Base-by-base conservation (phyloP, 108 stramenopile species). In the Epithemia pelagica region DNA sequence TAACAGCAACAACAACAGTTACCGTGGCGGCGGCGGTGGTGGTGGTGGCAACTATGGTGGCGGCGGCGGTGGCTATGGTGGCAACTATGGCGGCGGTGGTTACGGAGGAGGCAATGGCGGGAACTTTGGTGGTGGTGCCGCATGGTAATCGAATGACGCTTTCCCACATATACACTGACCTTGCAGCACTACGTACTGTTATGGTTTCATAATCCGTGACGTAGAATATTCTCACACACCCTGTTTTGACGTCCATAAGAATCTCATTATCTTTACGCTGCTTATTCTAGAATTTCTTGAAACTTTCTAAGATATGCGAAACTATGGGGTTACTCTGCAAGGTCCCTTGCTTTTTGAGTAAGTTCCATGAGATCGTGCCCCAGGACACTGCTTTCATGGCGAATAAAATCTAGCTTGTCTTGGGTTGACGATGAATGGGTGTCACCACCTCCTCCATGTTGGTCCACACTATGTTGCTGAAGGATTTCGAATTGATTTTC, bases 21-120 rank as follows among this genome's bases (percentile, higher is more conserved):
- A 59, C 23, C 37, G 66, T 24, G 67, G 79, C 10, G 74, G 74
- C 59, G 32, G 61, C 21, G 63, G 73, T 52, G 74, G 78, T 18
- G 57, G 70, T 20, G 74, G 82, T 28, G 81, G 81, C 55, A 78
- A 80, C 1, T 72, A 78, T 64, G 79, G 79, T 65, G 77, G 77
- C 24, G 81, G 79, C 32, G 79, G 72, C 59, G 58, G 65, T 7
- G 26, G 54, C 26, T 63, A 67, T 25, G 71, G 71, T 28, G 66
- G 75, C 15, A 64, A 56, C n/a, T 29, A 59, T 19, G 68, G 73
- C 10, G 73, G 73, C 28, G 66, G 66, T 1, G 69, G n/a, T n/a
- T n/a, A n/a, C n/a, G 80, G 77, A 0, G 66, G 74, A 19, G 73
- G 82, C 26, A 76, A 66, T n/a, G 82, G 78, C 59, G 81, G 83